Conservation (phyloP, 2,329 filamentous ascomycete species). For the Botrytis fabae region DNA sequence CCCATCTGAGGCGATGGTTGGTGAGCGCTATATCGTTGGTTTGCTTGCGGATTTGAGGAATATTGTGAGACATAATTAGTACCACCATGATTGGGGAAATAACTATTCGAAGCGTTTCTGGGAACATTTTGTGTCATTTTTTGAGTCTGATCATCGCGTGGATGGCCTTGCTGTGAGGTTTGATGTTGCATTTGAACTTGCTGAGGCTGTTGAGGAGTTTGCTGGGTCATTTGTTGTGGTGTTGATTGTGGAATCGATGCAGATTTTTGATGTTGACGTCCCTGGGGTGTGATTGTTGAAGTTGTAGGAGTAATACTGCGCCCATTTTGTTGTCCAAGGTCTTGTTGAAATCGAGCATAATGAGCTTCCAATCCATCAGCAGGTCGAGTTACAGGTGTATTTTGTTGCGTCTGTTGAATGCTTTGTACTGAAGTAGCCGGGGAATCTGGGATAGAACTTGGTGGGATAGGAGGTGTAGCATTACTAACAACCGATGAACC, state of each 20-base stretch:
- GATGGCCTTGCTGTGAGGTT: slow-evolving; percentile 33
- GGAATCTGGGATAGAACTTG: slow-evolving; percentile 39
- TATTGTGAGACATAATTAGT: slow-evolving; percentile 38
- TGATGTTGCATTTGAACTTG: slow-evolving; percentile 33
- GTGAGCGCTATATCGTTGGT: slow-evolving; percentile 37
- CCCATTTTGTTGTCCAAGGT: slow-evolving; percentile 36
- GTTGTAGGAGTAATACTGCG: slow-evolving; percentile 35
- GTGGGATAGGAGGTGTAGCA: slow-evolving; percentile 36
- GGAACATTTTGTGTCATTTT: slow-evolving; percentile 29
- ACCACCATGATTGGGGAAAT: slow-evolving; percentile 34
- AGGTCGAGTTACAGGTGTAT: slow-evolving; percentile 34
- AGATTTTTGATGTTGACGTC: slow-evolving; percentile 35
- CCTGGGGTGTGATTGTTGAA: slow-evolving; percentile 31
- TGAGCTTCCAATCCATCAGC: slow-evolving; percentile 41
- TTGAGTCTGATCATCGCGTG: slow-evolving; percentile 35
- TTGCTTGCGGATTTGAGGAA: slow-evolving; percentile 36
- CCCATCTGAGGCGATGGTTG: slow-evolving; percentile 38
- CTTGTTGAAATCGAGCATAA: slow-evolving; percentile 39
- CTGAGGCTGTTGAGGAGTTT: slow-evolving; percentile 23
- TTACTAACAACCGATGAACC: slow-evolving; percentile 34
- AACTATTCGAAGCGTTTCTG: slow-evolving; percentile 35
- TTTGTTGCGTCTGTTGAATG: slow-evolving; percentile 18
- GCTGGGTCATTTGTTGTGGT: slow-evolving; percentile 31
- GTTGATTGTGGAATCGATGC: slow-evolving; percentile 34
- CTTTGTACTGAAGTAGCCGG: slow-evolving; percentile 32